phyloP scores from a whole-genome alignment of 139 green algal species.

The Chlamydomonas incerta region DNA sequence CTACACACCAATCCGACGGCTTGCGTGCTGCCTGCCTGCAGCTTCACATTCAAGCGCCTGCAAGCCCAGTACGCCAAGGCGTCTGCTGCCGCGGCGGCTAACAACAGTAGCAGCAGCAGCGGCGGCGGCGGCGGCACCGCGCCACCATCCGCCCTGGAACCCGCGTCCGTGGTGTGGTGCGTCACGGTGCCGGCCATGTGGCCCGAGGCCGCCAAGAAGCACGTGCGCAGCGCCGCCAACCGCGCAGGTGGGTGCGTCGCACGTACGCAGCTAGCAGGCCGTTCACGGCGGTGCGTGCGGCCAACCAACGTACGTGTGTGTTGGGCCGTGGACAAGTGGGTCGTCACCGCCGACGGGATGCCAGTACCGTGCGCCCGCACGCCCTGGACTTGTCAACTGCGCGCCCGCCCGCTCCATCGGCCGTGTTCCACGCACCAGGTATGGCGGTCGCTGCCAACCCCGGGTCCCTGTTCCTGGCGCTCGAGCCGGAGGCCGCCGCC shows the following conservation, averaged over 20 bases:
- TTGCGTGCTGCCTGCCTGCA: too few species aligned
- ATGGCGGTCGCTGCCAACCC: not conserved
- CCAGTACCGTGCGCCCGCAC: not conserved
- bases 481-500: conserved; percentile 39
- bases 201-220: conserved; percentile 13
- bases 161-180: conserved; percentile 1
- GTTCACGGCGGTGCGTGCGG: too few species aligned
- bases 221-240: conserved; percentile 11
- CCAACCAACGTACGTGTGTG: not conserved
- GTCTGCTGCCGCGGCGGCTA: too few species aligned
- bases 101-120: too few species aligned
- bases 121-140: too few species aligned
- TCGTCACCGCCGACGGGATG: not conserved
- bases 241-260: not conserved
- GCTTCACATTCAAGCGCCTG: too few species aligned
- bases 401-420: not conserved
- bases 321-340: not conserved
- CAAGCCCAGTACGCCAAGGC: too few species aligned
- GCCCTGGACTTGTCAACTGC: not conserved
- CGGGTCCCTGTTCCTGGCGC: not conserved
- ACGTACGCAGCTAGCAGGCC: too few species aligned
- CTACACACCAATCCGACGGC: not conserved
- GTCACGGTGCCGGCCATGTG: conserved; percentile 43
- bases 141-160: not conserved
- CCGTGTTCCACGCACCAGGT: not conserved